Evolutionary conservation across 2,329 filamentous ascomycete species (phyloP).

Genomic region (Sarocladiaceae sp.): DNA sequence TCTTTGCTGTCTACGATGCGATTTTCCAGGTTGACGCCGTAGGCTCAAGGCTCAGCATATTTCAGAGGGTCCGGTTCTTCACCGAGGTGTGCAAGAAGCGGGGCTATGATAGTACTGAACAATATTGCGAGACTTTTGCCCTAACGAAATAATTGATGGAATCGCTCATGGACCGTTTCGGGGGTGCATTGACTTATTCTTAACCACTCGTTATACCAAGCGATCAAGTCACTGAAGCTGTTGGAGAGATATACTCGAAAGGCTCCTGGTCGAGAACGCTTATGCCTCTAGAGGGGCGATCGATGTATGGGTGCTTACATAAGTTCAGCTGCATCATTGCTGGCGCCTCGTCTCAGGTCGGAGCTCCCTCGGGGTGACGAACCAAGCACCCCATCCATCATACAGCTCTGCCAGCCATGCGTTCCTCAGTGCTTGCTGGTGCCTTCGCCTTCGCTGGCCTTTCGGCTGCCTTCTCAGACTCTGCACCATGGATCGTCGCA

Average conservation of each 20-base stretch:
- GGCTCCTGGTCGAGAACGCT: too few species aligned
- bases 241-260: too few species aligned
- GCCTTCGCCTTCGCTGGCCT: conserved; percentile 50
- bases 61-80: conserved; percentile 9
- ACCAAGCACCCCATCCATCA: conserved; percentile 7
- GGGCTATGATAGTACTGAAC: not conserved
- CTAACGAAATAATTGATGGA: not conserved
- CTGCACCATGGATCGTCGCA: conserved; percentile 83
- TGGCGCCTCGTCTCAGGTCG: conserved; percentile 2
- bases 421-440: conserved; percentile 43
- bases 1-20: not conserved
- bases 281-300: conserved; percentile 1
- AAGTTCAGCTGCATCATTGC: conserved; percentile 3
- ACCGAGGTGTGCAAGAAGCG: conserved; percentile 22
- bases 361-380: conserved; percentile 6
- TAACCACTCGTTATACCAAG: too few species aligned
- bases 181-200: not conserved
- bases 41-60: not conserved
- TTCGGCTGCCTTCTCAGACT: conserved; percentile 71
- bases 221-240: too few species aligned
- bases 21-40: not conserved
- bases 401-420: conserved; percentile 36
- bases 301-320: conserved; percentile 5
- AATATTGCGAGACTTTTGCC: not conserved
- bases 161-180: not conserved